These are phyloP conservation scores for Musa troglodytarum DNA, from an alignment of 176 grass and related monocot species.

Conservation along the genomic window DNA sequence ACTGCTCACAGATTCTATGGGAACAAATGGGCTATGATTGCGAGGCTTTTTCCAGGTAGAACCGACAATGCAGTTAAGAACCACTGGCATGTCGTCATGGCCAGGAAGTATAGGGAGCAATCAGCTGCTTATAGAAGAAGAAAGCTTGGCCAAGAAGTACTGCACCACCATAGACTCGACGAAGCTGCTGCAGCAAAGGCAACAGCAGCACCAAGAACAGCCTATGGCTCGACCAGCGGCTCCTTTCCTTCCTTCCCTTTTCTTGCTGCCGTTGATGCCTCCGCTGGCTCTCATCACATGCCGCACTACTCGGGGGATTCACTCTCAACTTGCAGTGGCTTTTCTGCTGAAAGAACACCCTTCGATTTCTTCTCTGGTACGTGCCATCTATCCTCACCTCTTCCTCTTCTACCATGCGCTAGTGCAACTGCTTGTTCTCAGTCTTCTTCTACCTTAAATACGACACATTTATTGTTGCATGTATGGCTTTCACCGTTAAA, in stretches of 20 bases:
- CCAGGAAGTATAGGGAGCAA: slow-evolving; percentile 20
- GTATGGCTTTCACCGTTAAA: too few relatives aligned
- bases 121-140: background rate
- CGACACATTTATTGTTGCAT: too few relatives aligned
- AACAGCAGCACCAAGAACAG: background rate
- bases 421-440: too few relatives aligned
- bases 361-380: slow-evolving; percentile 12
- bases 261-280: background rate
- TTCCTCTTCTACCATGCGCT: background rate
- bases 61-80: slow-evolving; percentile 15
- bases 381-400: background rate
- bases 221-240: background rate
- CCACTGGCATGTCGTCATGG: slow-evolving; percentile 16
- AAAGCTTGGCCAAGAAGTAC: background rate
- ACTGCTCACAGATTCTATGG: slow-evolving; percentile 11
- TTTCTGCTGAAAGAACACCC: background rate
- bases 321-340: background rate
- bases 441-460: too few relatives aligned
- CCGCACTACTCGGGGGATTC: background rate
- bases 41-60: slow-evolving; percentile 11
- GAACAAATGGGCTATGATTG: slow-evolving; percentile 19
- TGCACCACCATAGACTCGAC: background rate
- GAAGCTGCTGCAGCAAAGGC: background rate
- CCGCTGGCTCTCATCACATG: background rate
- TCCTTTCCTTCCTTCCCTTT: background rate